These are phyloP conservation scores for Penicillium desertorum DNA, from an alignment of 495 filamentous ascomycete genomes.

Conservation along the genomic window DNA sequence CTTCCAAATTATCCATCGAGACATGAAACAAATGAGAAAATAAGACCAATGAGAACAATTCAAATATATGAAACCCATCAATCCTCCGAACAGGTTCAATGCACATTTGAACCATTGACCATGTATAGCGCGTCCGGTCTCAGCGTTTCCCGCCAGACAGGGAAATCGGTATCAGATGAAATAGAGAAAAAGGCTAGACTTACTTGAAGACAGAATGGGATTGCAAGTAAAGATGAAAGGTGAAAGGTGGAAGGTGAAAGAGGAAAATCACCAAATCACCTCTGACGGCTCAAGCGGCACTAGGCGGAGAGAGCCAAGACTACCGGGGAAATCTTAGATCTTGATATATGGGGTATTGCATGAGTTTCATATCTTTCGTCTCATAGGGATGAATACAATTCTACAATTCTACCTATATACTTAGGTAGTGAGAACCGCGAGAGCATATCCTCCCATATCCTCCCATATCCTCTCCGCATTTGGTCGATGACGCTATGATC, in stretches of 20 bases:
- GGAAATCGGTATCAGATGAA: not conserved
- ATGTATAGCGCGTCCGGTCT: slow-evolving; percentile 10
- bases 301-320: slow-evolving; percentile 29
- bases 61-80: slow-evolving; percentile 1
- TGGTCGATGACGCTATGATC: slow-evolving; percentile 10
- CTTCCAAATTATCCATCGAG: not conserved
- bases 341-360: slow-evolving; percentile 1
- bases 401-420: not conserved
- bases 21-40: not conserved
- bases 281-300: slow-evolving; percentile 20
- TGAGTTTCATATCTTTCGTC: not conserved
- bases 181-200: not conserved
- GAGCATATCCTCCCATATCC: no score
- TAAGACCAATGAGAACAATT: not conserved
- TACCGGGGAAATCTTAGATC: slow-evolving; percentile 17
- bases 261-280: slow-evolving; percentile 19
- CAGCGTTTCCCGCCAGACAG: slow-evolving; percentile 9
- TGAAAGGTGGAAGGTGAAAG: slow-evolving; percentile 10
- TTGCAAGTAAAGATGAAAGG: not conserved
- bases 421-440: no score
- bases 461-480: not conserved
- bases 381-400: not conserved
- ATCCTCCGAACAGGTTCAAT: slow-evolving; percentile 1
- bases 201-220: slow-evolving; percentile 4
- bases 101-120: not conserved